Base-by-base conservation (phyloP, 1,284 basidiomycete species). In the Ganoderma multipileum region DNA sequence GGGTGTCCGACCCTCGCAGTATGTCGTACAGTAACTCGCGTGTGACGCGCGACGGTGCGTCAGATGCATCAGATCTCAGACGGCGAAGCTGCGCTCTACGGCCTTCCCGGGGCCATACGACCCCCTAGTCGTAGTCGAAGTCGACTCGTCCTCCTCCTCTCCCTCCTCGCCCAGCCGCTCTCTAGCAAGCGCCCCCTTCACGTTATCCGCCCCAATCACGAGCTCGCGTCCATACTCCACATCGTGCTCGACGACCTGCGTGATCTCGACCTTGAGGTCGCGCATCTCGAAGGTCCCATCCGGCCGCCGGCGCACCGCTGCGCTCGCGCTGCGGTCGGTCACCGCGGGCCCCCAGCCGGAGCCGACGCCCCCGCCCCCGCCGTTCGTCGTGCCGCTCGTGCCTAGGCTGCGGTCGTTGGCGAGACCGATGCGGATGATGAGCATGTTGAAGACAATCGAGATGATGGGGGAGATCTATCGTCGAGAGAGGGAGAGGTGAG, bases 381-480 rank as follows among this genome's bases (percentile, higher is more conserved):
- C 23, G 42, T 18, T 47, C 44, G 42, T 33, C 2, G 61, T 55
- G 42, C 20, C 26, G 20, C 36, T 50, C 18, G 44, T 54, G 9
- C 61, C 63, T 33, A 69, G 61, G 58, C 63, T 64, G 50, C 70
- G 69, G 55, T 72, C 74, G 59, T 67, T 68, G 1, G 73, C 69
- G 69, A 76, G 54, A 52, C 71, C 68, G 63, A 71, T 64, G 66
- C 75, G 76, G 63, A 78, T 76, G 72, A 76, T 76, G 69, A 76
- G 75, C 74, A 77, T 76, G 73, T 77, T 75, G 71, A 75, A 76
- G 12, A 76, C 74, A 20, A 79, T 79, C 1, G 77, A 78, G 59
- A 80, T 79, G 68, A 80, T 75, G 1, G 78, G 76, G 6, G 72
- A 75, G 58, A 77, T 71, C 76, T 76, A 66, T 18, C 28, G n/a